These are phyloP conservation scores for Rhodomyrtus tomentosa DNA, from an alignment of 345 rosid species.

Conservation along the genomic window DNA sequence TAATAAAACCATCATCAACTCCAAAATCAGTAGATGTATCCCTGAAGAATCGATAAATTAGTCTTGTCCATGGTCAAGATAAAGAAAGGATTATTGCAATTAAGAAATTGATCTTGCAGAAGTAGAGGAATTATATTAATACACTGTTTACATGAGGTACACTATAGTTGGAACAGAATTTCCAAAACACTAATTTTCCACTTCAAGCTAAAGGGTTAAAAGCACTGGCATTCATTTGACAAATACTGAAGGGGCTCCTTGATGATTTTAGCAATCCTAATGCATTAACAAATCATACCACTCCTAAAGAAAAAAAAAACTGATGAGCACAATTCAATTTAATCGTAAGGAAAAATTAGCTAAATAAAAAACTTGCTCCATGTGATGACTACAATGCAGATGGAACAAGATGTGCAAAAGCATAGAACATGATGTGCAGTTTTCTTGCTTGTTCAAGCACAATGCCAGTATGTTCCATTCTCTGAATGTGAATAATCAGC, in stretches of 20 bases:
- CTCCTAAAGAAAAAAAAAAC: background rate
- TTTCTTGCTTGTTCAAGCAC: background rate
- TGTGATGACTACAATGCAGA: background rate
- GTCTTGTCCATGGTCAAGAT: background rate
- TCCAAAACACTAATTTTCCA: background rate
- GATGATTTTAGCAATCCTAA: background rate
- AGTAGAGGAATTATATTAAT: background rate
- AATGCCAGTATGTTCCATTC: background rate
- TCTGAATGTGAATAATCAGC: background rate
- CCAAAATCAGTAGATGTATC: background rate
- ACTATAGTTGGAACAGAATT: background rate
- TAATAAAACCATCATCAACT: constrained; percentile 1
- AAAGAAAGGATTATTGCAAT: background rate
- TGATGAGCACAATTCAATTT: background rate
- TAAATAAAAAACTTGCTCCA: background rate
- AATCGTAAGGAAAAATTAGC: background rate
- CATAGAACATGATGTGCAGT: background rate
- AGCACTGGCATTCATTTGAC: background rate
- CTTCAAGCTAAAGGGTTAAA: background rate
- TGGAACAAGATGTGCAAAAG: background rate
- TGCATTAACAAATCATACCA: background rate
- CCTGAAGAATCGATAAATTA: constrained; percentile 3
- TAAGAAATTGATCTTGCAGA: background rate
- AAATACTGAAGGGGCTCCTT: background rate
- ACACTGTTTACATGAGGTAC: background rate